Evolutionary conservation across 2,329 filamentous ascomycete genomes (phyloP), one percentile per base, ranked within the genome.

Genomic region (Myotisia sp.): DNA sequence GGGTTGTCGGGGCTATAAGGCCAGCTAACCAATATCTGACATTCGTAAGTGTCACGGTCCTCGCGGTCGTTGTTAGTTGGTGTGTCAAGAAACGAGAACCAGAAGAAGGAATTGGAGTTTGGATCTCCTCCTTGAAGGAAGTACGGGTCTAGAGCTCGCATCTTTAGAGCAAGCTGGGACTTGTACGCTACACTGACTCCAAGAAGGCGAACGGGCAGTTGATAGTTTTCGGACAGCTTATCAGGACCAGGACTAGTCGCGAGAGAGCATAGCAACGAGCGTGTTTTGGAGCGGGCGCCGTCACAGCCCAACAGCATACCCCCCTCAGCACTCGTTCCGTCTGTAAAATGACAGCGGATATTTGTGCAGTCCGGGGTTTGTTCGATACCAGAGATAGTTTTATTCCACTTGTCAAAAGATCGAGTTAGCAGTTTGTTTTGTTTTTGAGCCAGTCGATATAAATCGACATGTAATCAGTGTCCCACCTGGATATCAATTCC

Each of bases 71-170:
- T 68, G 6, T 54, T 23, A 9, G 0, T 4, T 13, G 35, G 35
- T 6, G 14, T 29, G 39, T 18, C 2, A 17, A 33, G 12, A 46
- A 60, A 37, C 43, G 67, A 65, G 37, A 71, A 64, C 44, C 66
- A 74, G 12, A 70, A 46, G 44, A 66, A 74, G 0, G 60, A 58
- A 26, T 67, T 58, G 3, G 67, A 65, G 17, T 56, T 49, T 0
- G 70, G 68, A 23, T 71, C 60, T 1, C 62, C 60, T 0, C 69
- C 69, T 33, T 73, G 68, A 13, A 73, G 58, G 32, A 73, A 68
- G 26, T 64, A 68, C 0, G 69, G 63, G 34, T 74, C 70, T 0
- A 71, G 56, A 1, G 52, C 52, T 4, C 55, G 53, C 2, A 70
- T 53, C 0, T 59, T 57, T 1, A 50, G 47, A 12, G 66, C 56